These are phyloP conservation scores for Phytophthora melonis DNA, from an alignment of 352 stramenopile species.

Conservation along the genomic window DNA sequence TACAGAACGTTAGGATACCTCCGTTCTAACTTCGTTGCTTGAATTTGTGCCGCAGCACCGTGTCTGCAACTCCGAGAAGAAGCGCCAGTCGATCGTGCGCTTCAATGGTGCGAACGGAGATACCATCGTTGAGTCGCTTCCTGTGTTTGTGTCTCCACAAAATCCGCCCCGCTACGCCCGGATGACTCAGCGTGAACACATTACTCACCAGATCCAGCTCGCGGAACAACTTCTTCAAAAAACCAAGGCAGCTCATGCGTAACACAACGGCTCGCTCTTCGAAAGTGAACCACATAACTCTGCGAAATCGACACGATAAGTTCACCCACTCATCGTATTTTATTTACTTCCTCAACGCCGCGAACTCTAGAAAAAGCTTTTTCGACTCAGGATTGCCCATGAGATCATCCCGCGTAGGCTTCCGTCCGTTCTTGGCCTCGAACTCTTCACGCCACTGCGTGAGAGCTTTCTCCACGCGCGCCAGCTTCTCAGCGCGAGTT, in stretches of 20 bases:
- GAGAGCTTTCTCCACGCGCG: slow-evolving; percentile 66
- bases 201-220: slow-evolving; percentile 58
- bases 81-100: slow-evolving; percentile 85
- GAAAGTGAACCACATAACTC: slow-evolving; percentile 9
- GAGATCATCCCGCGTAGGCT: slow-evolving; percentile 77
- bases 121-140: slow-evolving; percentile 72
- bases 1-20: no score
- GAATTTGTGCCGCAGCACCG: slow-evolving; percentile 61
- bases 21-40: not conserved
- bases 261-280: not conserved
- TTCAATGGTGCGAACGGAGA: slow-evolving; percentile 85
- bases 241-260: slow-evolving; percentile 61
- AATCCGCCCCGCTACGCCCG: slow-evolving; percentile 66
- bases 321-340: slow-evolving; percentile 14
- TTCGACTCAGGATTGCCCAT: slow-evolving; percentile 62
- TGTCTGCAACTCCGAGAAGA: slow-evolving; percentile 77
- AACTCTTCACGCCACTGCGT: slow-evolving; percentile 76
- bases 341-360: slow-evolving; percentile 68
- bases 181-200: slow-evolving; percentile 76
- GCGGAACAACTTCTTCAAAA: slow-evolving; percentile 68
- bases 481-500: slow-evolving; percentile 65
- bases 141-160: slow-evolving; percentile 58
- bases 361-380: slow-evolving; percentile 78
- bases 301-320: slow-evolving; percentile 13
- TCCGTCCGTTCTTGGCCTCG: slow-evolving; percentile 53